Base-by-base conservation (phyloP, 1,139 yeast genomes). In the Debaryomyces robertsiae region DNA sequence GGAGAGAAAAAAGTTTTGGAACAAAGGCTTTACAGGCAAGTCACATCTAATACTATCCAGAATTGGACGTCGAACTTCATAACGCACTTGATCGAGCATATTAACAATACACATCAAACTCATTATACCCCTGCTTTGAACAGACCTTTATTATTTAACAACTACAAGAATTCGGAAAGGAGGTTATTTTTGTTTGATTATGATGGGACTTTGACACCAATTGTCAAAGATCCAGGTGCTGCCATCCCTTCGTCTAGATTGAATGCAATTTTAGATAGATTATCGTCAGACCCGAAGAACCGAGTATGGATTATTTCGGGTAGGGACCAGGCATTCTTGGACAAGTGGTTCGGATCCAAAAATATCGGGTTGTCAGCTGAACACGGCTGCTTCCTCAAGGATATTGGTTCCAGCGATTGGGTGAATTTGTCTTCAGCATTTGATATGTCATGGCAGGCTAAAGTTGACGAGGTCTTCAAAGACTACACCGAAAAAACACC, bases 281-380 rank as follows among this genome's bases (percentile, higher is more conserved):
- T 94, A 42, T 71, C 85, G 2, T 72, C 73, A 2, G 98, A 93
- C 59, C 93, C 94, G 3, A 74, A 75, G 46, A 94, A 94, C 63
- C 84, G 81, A 57, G 84, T 94, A 34, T 94, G 98, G 98, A 81
- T 94, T 46, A 91, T 94, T 46, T 85, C 95, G 32, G 99, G 99
- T 4, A 81, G 99, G 52, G 99, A 94, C 61, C 96, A 87, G 63
- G 81, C 73, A 36, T 94, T 94, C 60, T 74, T 94, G 53, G 95
- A 86, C 50, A 81, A 82, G 63, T 91, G 97, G 95, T 71, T 91
- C 49, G 97, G 97, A 14, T 56, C 77, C 36, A 75, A 77, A 52
- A 63, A 75, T 48, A 69, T 93, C 30, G 97, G 97, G 2, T 72
- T 94, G 43, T 83, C 94, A 45, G 98, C 98, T 0, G 99, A 94